Evolutionary conservation across 1,284 basidiomycete species (phyloP).

Genomic region (Tylopilus sp.): DNA sequence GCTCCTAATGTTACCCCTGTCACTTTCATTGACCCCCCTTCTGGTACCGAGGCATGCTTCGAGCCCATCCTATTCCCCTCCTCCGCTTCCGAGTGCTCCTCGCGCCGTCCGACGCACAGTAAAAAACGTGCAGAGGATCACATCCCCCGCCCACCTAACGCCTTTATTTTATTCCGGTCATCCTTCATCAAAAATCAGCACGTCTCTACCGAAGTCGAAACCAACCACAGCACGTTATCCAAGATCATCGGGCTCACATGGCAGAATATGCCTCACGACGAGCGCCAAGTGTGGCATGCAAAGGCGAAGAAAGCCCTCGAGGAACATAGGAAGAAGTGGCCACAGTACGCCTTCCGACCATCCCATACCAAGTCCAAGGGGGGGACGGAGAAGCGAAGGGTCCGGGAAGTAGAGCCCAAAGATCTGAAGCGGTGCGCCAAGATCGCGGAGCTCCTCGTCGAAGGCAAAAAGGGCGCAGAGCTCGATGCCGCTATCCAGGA

Average conservation of each 20-base stretch:
- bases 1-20: constrained; percentile 56
- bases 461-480: constrained; percentile 68
- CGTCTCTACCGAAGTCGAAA: constrained; percentile 73
- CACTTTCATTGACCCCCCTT: constrained; percentile 51
- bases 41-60: constrained; percentile 29
- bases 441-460: constrained; percentile 73
- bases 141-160: constrained; percentile 83
- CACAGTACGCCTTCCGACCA: constrained; percentile 68
- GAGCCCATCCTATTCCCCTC: constrained; percentile 45
- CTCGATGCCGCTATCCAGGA: constrained; percentile 69
- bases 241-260: constrained; percentile 72
- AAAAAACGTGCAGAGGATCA: constrained; percentile 72
- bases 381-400: constrained; percentile 54
- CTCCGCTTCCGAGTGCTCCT: constrained; percentile 38
- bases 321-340: constrained; percentile 66
- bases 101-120: constrained; percentile 42
- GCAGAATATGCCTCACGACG: constrained; percentile 64
- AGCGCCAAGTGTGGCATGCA: constrained; percentile 67
- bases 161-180: constrained; percentile 86
- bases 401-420: constrained; percentile 64
- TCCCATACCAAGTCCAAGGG: constrained; percentile 46
- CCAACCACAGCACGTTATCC: constrained; percentile 74
- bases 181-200: constrained; percentile 72
- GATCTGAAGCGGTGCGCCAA: constrained; percentile 67
- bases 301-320: constrained; percentile 62